These are phyloP conservation scores for Cystobasidium pallidum DNA, from an alignment of 1,284 basidiomycete species.

Conservation along the genomic window DNA sequence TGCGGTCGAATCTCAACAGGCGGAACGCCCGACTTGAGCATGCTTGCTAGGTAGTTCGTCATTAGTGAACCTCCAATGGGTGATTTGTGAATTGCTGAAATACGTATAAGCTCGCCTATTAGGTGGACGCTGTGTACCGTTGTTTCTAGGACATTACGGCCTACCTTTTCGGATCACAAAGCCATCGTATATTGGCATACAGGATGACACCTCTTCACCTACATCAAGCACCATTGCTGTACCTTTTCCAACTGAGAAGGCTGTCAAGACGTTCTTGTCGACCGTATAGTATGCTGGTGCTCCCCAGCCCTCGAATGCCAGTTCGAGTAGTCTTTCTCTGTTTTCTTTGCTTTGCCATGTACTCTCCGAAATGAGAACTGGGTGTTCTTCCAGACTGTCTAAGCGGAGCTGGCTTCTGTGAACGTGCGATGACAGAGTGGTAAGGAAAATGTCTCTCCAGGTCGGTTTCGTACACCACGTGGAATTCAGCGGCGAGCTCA, in stretches of 20 bases:
- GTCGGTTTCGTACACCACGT: background rate
- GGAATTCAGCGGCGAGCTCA: background rate
- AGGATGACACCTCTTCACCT: constrained; percentile 82
- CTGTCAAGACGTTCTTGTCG: constrained; percentile 84
- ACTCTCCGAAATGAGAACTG: constrained; percentile 89
- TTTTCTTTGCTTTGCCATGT: constrained; percentile 92
- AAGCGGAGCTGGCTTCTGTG: constrained; percentile 49
- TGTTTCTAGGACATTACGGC: constrained; percentile 3
- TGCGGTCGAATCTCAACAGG: constrained; percentile 66
- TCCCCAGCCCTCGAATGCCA: constrained; percentile 94
- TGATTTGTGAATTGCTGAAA: constrained; percentile 53
- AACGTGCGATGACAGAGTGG: background rate
- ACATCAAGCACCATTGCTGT: constrained; percentile 94
- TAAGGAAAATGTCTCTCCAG: background rate
- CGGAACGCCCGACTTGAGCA: constrained; percentile 53
- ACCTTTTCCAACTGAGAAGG: constrained; percentile 94
- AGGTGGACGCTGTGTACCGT: background rate
- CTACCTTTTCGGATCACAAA: constrained; percentile 94
- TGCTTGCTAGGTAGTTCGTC: constrained; percentile 51
- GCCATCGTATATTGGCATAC: constrained; percentile 94
- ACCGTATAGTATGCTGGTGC: constrained; percentile 97
- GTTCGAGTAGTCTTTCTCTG: constrained; percentile 88
- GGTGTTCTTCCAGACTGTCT: constrained; percentile 70
- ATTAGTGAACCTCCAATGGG: constrained; percentile 52
- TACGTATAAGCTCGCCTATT: background rate